A percentile compares a stretch with the other conserved stretches of the same genome.
phyloP scores from a whole-genome alignment of 805 yeast genomes.

The Candida chauliodis region DNA sequence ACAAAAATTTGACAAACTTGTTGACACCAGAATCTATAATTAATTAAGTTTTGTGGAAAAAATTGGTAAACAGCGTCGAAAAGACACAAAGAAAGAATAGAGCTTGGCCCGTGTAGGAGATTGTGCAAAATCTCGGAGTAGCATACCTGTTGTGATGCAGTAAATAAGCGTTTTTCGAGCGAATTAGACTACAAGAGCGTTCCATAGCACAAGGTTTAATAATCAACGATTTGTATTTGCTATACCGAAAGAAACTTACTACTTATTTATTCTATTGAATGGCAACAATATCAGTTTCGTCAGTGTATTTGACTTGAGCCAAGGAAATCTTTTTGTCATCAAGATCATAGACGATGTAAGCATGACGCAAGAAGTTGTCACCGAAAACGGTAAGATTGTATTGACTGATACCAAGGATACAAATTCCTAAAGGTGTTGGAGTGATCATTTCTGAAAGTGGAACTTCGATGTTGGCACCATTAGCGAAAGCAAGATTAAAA shows the following conservation, averaged over 20 bases:
- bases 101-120: neutral
- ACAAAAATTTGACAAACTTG: too few species aligned
- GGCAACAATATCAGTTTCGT: slow-evolving; percentile 14
- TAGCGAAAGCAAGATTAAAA: slow-evolving; percentile 1
- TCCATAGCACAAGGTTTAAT: too few species aligned
- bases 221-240: neutral
- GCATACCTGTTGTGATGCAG: neutral
- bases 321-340: slow-evolving; percentile 54
- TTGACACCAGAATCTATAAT: too few species aligned
- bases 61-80: too few species aligned
- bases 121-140: neutral
- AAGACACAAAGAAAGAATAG: too few species aligned
- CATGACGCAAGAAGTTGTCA: slow-evolving; percentile 59
- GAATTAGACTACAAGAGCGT: too few species aligned
- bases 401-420: slow-evolving; percentile 16
- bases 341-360: slow-evolving; percentile 62
- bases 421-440: slow-evolving; percentile 21
- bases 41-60: too few species aligned
- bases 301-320: slow-evolving; percentile 33
- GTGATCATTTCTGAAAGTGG: slow-evolving; percentile 35
- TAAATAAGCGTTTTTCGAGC: too few species aligned
- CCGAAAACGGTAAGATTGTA: slow-evolving; percentile 40
- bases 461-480: slow-evolving; percentile 35
- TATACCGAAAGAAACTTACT: neutral
- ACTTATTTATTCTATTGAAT: slow-evolving; percentile 7